Evolutionary conservation across 139 green algal genomes (phyloP).

Genomic region (Chlorella sp.): DNA sequence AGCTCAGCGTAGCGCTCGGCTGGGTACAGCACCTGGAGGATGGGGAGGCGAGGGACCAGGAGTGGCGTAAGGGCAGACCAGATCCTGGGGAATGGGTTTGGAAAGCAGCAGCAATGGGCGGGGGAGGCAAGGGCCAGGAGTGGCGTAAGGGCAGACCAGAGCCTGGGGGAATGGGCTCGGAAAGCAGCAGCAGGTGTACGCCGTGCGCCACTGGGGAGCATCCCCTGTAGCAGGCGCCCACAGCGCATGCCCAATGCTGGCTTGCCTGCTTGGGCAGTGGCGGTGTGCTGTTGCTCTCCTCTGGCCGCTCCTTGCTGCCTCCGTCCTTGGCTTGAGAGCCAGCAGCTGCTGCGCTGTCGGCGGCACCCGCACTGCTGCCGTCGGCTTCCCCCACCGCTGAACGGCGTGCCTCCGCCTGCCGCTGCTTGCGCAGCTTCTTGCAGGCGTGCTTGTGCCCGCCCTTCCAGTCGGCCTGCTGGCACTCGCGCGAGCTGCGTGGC

Average conservation of each 20-base stretch:
- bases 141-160: background rate
- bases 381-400: background rate
- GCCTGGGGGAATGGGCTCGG: background rate
- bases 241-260: too few relatives aligned
- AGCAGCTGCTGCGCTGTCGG: background rate
- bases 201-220: too few relatives aligned
- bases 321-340: background rate
- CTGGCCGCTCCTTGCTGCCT: background rate
- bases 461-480: slow-evolving; percentile 45
- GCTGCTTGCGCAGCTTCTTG: slow-evolving; percentile 37
- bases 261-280: slow-evolving; percentile 7
- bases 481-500: slow-evolving; percentile 15
- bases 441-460: slow-evolving; percentile 44
- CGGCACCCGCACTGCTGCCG: background rate
- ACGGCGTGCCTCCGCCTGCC: background rate
- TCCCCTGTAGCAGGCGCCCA: background rate
- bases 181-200: background rate
- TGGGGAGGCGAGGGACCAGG: background rate
- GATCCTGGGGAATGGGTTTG: background rate
- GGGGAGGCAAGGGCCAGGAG: background rate
- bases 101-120: background rate
- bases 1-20: slow-evolving; percentile 12
- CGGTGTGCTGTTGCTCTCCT: slow-evolving; percentile 24
- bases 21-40: background rate
- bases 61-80: too few relatives aligned